A percentile compares a stretch with the other conserved stretches of the same genome.
phyloP scores from a whole-genome alignment of 768 basidiomycete genomes.

The Hericium rajendrae region DNA sequence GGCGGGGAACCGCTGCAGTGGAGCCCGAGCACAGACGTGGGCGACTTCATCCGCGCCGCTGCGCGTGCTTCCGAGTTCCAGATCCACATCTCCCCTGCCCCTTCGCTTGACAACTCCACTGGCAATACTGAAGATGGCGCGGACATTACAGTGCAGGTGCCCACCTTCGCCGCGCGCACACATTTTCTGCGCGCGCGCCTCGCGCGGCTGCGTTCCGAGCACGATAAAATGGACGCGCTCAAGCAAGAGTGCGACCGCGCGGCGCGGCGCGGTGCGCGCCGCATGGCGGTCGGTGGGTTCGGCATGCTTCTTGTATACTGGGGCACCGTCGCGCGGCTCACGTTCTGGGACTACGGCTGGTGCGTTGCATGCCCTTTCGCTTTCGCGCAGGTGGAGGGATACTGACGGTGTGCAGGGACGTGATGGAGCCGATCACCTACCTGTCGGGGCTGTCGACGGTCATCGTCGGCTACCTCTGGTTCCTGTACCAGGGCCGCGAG shows the following conservation, averaged over 20 bases:
- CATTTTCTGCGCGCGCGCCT: slow-evolving; percentile 45
- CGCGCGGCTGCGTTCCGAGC: slow-evolving; percentile 29
- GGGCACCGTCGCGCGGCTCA: slow-evolving; percentile 52
- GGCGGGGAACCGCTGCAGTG: slow-evolving; percentile 36
- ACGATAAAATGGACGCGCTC: slow-evolving; percentile 41
- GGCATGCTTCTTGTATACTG: slow-evolving; percentile 55
- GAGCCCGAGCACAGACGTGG: slow-evolving; percentile 54
- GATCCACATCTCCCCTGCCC: slow-evolving; percentile 26
- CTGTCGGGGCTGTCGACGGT: slow-evolving; percentile 54
- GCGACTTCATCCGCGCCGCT: slow-evolving; percentile 56
- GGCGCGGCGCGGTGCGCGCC: slow-evolving; percentile 45
- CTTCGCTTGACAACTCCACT: background rate
- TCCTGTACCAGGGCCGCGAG: slow-evolving; percentile 51
- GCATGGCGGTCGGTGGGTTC: slow-evolving; percentile 50
- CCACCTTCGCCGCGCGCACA: slow-evolving; percentile 54
- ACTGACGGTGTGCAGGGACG: slow-evolving; percentile 31
- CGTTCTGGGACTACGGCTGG: slow-evolving; percentile 55
- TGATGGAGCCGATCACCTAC: slow-evolving; percentile 66
- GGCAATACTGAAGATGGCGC: background rate
- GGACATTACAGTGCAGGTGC: slow-evolving; percentile 44
- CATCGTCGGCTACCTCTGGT: slow-evolving; percentile 55
- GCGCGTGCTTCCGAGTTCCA: slow-evolving; percentile 45
- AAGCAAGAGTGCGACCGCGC: slow-evolving; percentile 47
- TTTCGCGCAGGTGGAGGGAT: background rate
- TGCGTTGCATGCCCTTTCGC: slow-evolving; percentile 14